phyloP scores from a whole-genome alignment of 495 filamentous ascomycete species.

The Aspergillus taichungensis region DNA sequence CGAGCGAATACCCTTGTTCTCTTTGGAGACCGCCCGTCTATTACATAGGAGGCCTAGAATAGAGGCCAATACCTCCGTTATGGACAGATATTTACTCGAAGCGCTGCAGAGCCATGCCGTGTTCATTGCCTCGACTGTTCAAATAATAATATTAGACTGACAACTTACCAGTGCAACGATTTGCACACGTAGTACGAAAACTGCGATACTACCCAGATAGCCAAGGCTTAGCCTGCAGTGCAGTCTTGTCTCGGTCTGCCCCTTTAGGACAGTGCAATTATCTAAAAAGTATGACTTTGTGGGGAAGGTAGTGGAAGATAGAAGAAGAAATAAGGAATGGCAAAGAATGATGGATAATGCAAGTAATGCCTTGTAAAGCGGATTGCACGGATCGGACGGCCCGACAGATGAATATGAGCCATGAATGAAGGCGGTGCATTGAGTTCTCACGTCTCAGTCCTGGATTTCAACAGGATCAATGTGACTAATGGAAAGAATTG shows the following conservation, averaged over 20 bases:
- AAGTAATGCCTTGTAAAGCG: not conserved
- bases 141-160: too few relatives aligned
- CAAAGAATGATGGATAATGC: not conserved
- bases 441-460: too few relatives aligned
- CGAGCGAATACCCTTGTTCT: not conserved
- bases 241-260: not conserved
- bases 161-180: too few relatives aligned
- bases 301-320: not conserved
- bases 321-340: not conserved
- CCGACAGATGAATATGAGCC: slow-evolving; percentile 5
- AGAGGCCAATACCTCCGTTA: too few relatives aligned
- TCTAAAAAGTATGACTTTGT: not conserved
- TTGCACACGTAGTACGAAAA: too few relatives aligned
- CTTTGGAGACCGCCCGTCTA: too few relatives aligned
- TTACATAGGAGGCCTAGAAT: too few relatives aligned
- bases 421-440: not conserved
- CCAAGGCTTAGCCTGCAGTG: slow-evolving; percentile 13
- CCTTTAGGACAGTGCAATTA: not conserved
- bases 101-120: slow-evolving; percentile 17
- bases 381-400: slow-evolving; percentile 8
- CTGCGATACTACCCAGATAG: slow-evolving; percentile 2
- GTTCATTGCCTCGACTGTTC: too few relatives aligned
- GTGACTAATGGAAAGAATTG: too few relatives aligned
- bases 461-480: too few relatives aligned
- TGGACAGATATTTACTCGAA: slow-evolving; percentile 7